These are phyloP conservation scores for Pseudogymnoascus destructans DNA, from an alignment of 2,329 filamentous ascomycete genomes.

Conservation along the genomic window DNA sequence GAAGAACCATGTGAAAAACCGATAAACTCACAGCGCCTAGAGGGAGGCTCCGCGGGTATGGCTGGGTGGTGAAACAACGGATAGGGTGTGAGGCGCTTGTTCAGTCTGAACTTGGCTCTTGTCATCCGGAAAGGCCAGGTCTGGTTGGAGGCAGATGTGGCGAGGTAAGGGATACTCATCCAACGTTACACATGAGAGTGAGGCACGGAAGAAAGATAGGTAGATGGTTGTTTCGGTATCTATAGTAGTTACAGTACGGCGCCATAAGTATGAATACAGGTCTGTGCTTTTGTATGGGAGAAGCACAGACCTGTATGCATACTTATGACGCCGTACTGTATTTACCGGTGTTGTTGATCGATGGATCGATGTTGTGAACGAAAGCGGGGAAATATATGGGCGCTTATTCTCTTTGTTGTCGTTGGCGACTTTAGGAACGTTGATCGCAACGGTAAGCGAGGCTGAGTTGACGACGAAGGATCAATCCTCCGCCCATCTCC, in stretches of 20 bases:
- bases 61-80: background rate
- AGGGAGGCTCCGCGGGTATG: constrained; percentile 2
- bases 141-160: constrained; percentile 1
- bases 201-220: background rate
- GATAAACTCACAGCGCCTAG: background rate
- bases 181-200: background rate
- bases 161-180: background rate
- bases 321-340: too few species aligned
- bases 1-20: background rate
- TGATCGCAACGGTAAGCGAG: background rate
- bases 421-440: background rate
- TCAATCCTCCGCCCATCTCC: background rate
- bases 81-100: constrained; percentile 5
- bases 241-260: background rate
- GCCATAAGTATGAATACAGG: too few species aligned
- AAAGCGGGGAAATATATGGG: constrained; percentile 3
- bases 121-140: background rate
- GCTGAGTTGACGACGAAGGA: background rate
- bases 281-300: too few species aligned
- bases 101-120: background rate
- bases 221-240: background rate
- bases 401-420: background rate
- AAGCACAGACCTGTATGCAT: too few species aligned
- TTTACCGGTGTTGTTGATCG: background rate
- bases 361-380: background rate